Evolutionary conservation across 805 yeast species (phyloP).

Genomic region (Myxozyma melibiosi): DNA sequence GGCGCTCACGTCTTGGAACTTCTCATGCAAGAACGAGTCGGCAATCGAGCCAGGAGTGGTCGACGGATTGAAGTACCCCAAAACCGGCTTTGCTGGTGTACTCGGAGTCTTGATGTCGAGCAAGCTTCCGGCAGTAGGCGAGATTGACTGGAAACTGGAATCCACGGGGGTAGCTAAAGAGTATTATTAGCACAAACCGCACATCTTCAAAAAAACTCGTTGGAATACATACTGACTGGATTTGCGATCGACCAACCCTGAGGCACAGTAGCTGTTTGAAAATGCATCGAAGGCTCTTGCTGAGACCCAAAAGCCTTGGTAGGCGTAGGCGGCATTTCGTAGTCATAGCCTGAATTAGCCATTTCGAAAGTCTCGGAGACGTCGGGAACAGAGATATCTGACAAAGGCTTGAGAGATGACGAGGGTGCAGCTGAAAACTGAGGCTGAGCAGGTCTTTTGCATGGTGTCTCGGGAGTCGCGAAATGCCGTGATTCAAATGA

Average conservation of each 20-base stretch:
- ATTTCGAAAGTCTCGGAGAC: constrained; percentile 15
- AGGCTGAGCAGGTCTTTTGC: constrained; percentile 49
- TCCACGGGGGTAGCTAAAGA: constrained; percentile 16
- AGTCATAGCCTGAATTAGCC: constrained; percentile 11
- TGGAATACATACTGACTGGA: not conserved
- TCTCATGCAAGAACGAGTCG: constrained; percentile 51
- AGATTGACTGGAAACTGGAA: not conserved
- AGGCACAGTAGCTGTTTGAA: not conserved
- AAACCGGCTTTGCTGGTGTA: constrained; percentile 35
- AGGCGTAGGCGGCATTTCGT: constrained; percentile 49
- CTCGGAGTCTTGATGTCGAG: constrained; percentile 30
- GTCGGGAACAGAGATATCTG: not conserved
- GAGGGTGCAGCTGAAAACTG: constrained; percentile 19
- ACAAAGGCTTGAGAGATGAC: constrained; percentile 24
- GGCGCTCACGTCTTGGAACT: constrained; percentile 65
- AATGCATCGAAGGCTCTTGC: not conserved
- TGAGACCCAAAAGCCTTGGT: constrained; percentile 39
- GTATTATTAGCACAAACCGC: not conserved
- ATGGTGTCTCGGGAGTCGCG: constrained; percentile 65
- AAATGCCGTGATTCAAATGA: constrained; percentile 37
- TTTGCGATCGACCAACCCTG: constrained; percentile 16
- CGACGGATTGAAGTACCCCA: constrained; percentile 32
- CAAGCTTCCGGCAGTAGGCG: constrained; percentile 18
- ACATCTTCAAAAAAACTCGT: not conserved
- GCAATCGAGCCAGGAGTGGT: constrained; percentile 9